Base-by-base conservation (phyloP, 73 alveolate genomes). In the Breviolum minutum region DNA sequence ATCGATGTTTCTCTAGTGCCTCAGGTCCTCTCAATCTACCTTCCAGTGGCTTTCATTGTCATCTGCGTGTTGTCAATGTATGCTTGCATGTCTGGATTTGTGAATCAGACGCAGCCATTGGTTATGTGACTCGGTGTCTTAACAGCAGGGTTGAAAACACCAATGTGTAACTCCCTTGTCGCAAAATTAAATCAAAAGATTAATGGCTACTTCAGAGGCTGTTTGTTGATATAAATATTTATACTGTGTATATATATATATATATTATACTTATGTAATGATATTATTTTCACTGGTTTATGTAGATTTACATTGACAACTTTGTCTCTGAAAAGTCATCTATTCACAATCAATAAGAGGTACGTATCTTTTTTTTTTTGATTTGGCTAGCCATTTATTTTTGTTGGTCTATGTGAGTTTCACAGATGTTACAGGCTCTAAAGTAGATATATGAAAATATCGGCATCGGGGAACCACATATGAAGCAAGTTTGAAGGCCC, bases 71-170 rank as follows among this genome's bases (percentile, higher is more conserved):
- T 94, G 71, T 94, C 99, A 10, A 94, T 94, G 99, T 94, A 94
- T 22, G 99, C 99, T 13, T 77, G 94, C 99, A 94, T 94, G 99
- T 94, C 99, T 26, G 99, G 94, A 62, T 94, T 94, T 22, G 99
- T 94, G 94, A 94, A 94, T 73, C 87, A 63, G 70, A 94, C 99
- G 63, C 99, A 94, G 85, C 99, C 99, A 3, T 63, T 94, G 83
- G 92, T 70, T 32, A 94, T 94, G 88, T 66, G 20, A 8, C 88
- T 80, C 19, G 88, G 86, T n/a, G n/a, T n/a, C n/a, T n/a, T n/a
- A n/a, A n/a, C n/a, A n/a, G n/a, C 82, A 24, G 82, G 82, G 82
- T 73, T 29, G 29, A 73, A 24, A 48, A 9, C 64, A 79, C 64
- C 62, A 80, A 14, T 5, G n/a, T 7, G 8, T n/a, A n/a, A 40